Percentiles rank a stretch among this genome's conserved stretches.
phyloP scores from a whole-genome alignment of 2,329 filamentous ascomycete species.

The Sclerotinia trifoliorum region DNA sequence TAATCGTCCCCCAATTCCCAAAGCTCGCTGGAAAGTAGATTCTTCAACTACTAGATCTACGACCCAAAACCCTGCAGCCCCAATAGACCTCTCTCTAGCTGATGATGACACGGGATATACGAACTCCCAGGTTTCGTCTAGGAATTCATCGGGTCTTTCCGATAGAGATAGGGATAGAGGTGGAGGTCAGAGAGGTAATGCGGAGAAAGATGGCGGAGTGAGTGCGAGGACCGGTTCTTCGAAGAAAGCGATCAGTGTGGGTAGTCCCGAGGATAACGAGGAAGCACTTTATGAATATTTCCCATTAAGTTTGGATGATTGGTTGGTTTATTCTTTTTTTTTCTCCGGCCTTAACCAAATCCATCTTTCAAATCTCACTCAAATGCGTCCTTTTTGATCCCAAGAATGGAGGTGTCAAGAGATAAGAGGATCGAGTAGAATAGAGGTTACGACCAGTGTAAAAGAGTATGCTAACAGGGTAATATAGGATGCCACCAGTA shows the following conservation, averaged over 20 bases:
- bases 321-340: constrained; percentile 47
- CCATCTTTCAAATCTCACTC: not conserved
- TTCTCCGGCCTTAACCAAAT: not conserved
- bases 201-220: constrained; percentile 37
- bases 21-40: constrained; percentile 39
- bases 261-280: constrained; percentile 68
- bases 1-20: constrained; percentile 36
- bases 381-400: not conserved
- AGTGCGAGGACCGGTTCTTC: constrained; percentile 40
- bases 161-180: constrained; percentile 20
- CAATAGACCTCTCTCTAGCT: constrained; percentile 38
- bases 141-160: constrained; percentile 1
- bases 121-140: constrained; percentile 7
- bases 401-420: not conserved
- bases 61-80: constrained; percentile 26
- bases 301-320: constrained; percentile 85
- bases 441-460: not conserved
- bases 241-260: constrained; percentile 41
- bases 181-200: not conserved
- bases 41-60: constrained; percentile 20
- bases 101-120: constrained; percentile 34
- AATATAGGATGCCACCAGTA: constrained; percentile 70
- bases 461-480: constrained; percentile 10
- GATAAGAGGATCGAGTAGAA: not conserved
- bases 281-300: constrained; percentile 95